Evolutionary conservation across 2,329 filamentous ascomycete species (phyloP).

Genomic region (Botrytis aclada): DNA sequence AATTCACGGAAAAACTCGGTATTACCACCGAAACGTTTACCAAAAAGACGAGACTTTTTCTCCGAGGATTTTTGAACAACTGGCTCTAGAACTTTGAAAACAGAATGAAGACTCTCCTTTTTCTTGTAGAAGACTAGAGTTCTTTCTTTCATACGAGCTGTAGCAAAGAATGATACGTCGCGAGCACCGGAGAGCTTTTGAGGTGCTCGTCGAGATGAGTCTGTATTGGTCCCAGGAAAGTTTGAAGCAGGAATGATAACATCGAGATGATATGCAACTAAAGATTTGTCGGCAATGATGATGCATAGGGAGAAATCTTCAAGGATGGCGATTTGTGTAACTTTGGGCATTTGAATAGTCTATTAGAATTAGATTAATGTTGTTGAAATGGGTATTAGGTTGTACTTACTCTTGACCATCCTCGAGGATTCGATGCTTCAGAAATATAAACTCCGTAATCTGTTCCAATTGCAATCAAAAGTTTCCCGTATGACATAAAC

Average conservation of each 20-base stretch:
- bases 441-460: constrained; percentile 92
- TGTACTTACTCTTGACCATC: constrained; percentile 78
- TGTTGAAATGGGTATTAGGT: too few relatives aligned
- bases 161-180: constrained; percentile 95
- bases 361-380: constrained; percentile 40
- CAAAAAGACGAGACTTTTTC: constrained; percentile 69
- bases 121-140: constrained; percentile 97
- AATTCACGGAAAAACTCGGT: constrained; percentile 98
- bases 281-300: constrained; percentile 82
- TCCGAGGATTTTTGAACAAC: constrained; percentile 90
- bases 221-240: constrained; percentile 59
- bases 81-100: constrained; percentile 94
- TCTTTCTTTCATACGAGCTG: constrained; percentile 94
- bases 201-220: constrained; percentile 79
- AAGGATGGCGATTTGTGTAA: constrained; percentile 90
- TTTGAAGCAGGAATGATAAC: constrained; percentile 66
- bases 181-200: constrained; percentile 83
- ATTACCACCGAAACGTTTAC: constrained; percentile 58
- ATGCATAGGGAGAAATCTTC: constrained; percentile 95
- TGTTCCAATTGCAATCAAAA: constrained; percentile 90
- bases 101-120: constrained; percentile 85
- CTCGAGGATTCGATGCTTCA: constrained; percentile 82
- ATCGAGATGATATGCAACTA: constrained; percentile 93
- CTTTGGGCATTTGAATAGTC: constrained; percentile 69
- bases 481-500: constrained; percentile 78